Evolutionary conservation across 108 stramenopile species (phyloP), one percentile per base, ranked within the genome.

Genomic region (Nannochloropsis oceanica): DNA sequence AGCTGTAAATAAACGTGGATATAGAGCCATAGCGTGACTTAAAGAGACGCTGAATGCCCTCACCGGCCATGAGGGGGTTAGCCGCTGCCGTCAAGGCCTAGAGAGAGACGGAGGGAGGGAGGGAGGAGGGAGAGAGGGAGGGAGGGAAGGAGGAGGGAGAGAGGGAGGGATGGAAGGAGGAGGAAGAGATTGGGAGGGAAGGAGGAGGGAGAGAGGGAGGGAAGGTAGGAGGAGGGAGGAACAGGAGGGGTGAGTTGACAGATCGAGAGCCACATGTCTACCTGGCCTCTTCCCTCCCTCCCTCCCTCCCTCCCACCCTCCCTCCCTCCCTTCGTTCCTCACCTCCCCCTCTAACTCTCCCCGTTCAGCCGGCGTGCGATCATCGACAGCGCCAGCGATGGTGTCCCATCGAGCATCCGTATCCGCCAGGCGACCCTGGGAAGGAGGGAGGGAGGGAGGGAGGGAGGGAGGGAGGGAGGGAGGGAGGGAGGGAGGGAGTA

Each of bases 381-480:
- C 46, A 14, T 14, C 46, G 46, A 12, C 46, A 14, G 43, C 90
- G 83, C 96, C 96, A 44, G 94, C 92, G 84, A 99, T 98, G 24
- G 97, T 92, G 26, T 95, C 95, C 99, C 99, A 99, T 59, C 98
- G 93, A 79, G 93, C 92, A 90, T 99, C 99, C 2, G 96, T 98
- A 86, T 98, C 97, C 20, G 95, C 95, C 20, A 99, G 86, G 18
- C 96, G 90, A 22, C 98, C 98, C 82, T 90, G 93, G 86, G 95
- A 88, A 18, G 95, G 79, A 1, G 97, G 96, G 46, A 50, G 46
- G 46, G 14, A 50, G 46, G 46, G 14, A 50, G 46, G 13, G 46
- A 50, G 46, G 46, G 46, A 50, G 46, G 46, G 14, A 14, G 81
- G 46, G 46, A 50, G 46, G 46, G 46, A n/a, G n/a, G n/a, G n/a